phyloP scores from a whole-genome alignment of 2,329 filamentous ascomycete species.

The Ophiocordyceps polyrhachis-furcata region DNA sequence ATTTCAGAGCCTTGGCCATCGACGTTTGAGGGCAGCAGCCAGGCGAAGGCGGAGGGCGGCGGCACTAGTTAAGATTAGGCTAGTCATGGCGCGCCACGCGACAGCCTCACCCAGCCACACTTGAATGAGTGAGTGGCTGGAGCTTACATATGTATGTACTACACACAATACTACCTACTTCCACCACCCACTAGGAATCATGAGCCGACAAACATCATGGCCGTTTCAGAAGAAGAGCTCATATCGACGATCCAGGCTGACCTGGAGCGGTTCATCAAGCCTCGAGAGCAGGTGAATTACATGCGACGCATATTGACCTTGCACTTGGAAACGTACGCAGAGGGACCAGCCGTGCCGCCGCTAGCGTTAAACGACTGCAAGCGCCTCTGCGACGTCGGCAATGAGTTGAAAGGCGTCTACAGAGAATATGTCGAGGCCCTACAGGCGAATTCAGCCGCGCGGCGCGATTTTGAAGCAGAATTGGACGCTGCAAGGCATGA shows the following conservation, averaged over 20 bases:
- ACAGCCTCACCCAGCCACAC: background rate
- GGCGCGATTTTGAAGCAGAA: conserved; percentile 24
- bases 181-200: background rate
- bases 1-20: background rate
- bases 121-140: background rate
- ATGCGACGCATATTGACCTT: conserved; percentile 36
- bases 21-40: background rate
- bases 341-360: conserved; percentile 22
- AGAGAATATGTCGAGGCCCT: conserved; percentile 36
- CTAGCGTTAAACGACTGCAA: conserved; percentile 28
- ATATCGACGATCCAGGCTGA: conserved; percentile 19
- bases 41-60: background rate
- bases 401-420: conserved; percentile 27
- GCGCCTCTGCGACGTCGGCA: conserved; percentile 14
- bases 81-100: background rate
- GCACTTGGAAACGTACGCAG: conserved; percentile 29
- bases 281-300: conserved; percentile 36
- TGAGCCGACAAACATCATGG: conserved; percentile 8
- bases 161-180: background rate
- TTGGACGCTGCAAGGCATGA: conserved; percentile 8
- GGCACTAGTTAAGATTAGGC: background rate
- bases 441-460: conserved; percentile 31
- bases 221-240: conserved; percentile 13
- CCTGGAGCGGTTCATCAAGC: conserved; percentile 34
- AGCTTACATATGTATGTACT: background rate